phyloP scores from a whole-genome alignment of 2,329 filamentous ascomycete genomes.

The Fusarium humuli region DNA sequence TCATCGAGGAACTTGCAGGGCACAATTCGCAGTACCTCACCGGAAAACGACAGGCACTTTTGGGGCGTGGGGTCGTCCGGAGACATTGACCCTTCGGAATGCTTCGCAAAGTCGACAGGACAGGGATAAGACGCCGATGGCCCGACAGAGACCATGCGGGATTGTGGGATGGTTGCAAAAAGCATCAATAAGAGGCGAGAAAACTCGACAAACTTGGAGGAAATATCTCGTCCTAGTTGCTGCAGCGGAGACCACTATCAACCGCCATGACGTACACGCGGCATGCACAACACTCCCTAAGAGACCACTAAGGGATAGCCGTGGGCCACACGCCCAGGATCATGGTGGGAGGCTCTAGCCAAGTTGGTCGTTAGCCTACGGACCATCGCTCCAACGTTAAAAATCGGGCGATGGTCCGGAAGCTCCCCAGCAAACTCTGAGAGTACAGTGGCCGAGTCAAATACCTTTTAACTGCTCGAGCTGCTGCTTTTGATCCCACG shows the following conservation, averaged over 20 bases:
- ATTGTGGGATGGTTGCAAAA: constrained; percentile 32
- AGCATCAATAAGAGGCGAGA: constrained; percentile 37
- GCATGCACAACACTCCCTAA: constrained; percentile 40
- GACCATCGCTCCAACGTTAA: constrained; percentile 46
- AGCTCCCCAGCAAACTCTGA: constrained; percentile 40
- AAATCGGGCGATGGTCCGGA: constrained; percentile 45
- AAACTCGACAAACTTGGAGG: constrained; percentile 30
- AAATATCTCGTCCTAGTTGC: constrained; percentile 35
- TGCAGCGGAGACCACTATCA: constrained; percentile 38
- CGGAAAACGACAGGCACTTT: constrained; percentile 17
- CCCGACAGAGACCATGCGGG: constrained; percentile 23
- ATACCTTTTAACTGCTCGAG: constrained; percentile 37
- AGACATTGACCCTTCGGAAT: constrained; percentile 25
- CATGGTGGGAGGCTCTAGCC: constrained; percentile 41
- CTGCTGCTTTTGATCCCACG: constrained; percentile 18
- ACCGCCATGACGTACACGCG: constrained; percentile 45
- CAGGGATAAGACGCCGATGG: constrained; percentile 32
- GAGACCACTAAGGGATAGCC: constrained; percentile 40
- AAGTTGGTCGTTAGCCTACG: constrained; percentile 37
- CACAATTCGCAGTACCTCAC: constrained; percentile 22
- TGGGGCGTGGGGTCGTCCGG: constrained; percentile 32
- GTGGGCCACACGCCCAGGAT: constrained; percentile 40
- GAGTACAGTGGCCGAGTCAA: constrained; percentile 10
- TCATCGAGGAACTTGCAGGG: constrained; percentile 23
- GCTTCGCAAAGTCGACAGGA: constrained; percentile 22